Evolutionary conservation across 305 asterid genomes (phyloP).

Genomic region (Fraxinus paxiana): DNA sequence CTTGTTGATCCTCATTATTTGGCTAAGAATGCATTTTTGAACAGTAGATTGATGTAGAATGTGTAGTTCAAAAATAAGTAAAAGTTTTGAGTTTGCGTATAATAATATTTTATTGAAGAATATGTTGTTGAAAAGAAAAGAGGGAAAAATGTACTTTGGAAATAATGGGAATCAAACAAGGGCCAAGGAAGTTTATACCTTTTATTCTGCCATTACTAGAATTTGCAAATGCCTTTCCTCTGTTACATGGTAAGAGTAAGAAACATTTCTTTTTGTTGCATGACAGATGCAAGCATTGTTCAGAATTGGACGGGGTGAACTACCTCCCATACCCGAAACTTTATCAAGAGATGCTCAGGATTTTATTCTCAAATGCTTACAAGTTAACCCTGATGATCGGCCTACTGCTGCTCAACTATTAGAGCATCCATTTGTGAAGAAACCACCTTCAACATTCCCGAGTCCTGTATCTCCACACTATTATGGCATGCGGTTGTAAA

Average conservation of each 20-base stretch:
- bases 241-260: neutral
- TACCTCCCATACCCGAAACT: conserved; percentile 49
- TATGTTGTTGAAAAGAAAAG: too few relatives aligned
- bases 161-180: too few relatives aligned
- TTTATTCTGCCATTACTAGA: neutral
- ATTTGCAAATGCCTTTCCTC: neutral
- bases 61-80: too few relatives aligned
- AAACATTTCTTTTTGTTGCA: conserved; percentile 10
- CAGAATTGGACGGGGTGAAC: conserved; percentile 60
- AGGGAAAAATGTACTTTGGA: too few relatives aligned
- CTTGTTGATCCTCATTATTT: neutral
- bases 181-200: neutral
- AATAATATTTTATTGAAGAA: too few relatives aligned
- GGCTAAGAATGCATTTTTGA: too few relatives aligned
- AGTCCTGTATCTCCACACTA: conserved; percentile 46
- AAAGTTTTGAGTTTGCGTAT: too few relatives aligned
- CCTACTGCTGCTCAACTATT: conserved; percentile 55
- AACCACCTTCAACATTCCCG: conserved; percentile 32
- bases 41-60: too few relatives aligned
- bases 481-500: conserved; percentile 16
- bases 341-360: conserved; percentile 55
- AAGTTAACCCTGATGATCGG: conserved; percentile 55
- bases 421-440: conserved; percentile 57
- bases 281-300: conserved; percentile 59
- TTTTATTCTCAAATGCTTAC: conserved; percentile 50